Conservation (phyloP, 441 rosid species). For the Gossypium schwendimanii region DNA sequence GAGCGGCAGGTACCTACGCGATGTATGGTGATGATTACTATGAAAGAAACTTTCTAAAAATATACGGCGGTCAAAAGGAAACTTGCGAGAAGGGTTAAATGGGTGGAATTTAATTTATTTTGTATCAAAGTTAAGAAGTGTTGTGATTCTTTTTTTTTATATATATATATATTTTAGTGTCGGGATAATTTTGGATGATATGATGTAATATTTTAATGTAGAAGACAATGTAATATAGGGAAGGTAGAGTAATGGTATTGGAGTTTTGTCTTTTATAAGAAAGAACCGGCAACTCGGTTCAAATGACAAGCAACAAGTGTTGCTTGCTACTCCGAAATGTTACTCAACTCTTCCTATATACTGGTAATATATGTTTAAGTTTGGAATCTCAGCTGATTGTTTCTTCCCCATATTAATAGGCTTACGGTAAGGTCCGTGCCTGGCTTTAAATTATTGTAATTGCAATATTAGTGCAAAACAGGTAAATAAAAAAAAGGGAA, state of each 20-base stretch:
- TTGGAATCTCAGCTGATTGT: background rate
- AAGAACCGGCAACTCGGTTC: slow-evolving; percentile 22
- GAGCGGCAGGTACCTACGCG: slow-evolving; percentile 83
- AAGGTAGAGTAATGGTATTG: background rate
- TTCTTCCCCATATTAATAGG: too few species aligned
- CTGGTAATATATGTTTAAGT: background rate
- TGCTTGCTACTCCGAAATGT: background rate
- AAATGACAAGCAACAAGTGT: slow-evolving; percentile 14
- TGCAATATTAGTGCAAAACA: too few species aligned
- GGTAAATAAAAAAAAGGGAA: too few species aligned
- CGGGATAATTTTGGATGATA: slow-evolving; percentile 11
- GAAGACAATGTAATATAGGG: background rate
- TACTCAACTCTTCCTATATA: background rate
- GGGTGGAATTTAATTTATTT: background rate
- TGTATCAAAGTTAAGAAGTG: background rate
- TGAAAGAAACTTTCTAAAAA: background rate
- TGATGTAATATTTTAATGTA: slow-evolving; percentile 19
- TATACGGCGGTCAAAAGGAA: background rate
- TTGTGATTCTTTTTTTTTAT: slow-evolving; percentile 28
- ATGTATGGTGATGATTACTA: slow-evolving; percentile 54
- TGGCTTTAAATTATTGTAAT: too few species aligned
- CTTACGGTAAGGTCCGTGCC: too few species aligned
- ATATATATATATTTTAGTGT: background rate
- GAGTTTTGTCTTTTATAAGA: slow-evolving; percentile 17
- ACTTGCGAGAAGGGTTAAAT: background rate